Evolutionary conservation across 805 yeast genomes (phyloP).

Genomic region (Starmera amethionina): DNA sequence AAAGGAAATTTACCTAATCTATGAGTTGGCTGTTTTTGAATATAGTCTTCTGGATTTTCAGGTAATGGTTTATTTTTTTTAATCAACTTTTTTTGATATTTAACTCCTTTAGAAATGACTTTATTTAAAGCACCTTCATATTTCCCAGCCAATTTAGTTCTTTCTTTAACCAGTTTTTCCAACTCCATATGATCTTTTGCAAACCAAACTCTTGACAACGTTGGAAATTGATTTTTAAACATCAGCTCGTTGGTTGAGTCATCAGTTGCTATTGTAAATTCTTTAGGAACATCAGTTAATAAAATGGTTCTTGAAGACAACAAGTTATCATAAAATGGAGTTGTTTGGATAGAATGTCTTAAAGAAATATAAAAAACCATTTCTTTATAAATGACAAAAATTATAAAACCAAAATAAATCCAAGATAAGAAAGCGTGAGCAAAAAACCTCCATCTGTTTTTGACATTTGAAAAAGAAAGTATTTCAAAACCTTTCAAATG

Average conservation of each 20-base stretch:
- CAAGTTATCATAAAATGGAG: conserved; percentile 63
- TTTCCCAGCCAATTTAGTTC: conserved; percentile 49
- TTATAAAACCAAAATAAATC: conserved; percentile 57
- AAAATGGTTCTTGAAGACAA: conserved; percentile 65
- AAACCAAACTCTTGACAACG: conserved; percentile 47
- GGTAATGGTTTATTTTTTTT: conserved; percentile 48
- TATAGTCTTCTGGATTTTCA: conserved; percentile 52
- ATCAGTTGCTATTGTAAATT: too few relatives aligned
- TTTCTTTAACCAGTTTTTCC: conserved; percentile 46
- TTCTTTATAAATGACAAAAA: conserved; percentile 65
- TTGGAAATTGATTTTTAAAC: conserved; percentile 53
- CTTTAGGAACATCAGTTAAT: conserved; percentile 49
- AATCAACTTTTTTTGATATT: conserved; percentile 40
- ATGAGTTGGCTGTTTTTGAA: conserved; percentile 81
- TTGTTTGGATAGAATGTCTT: conserved; percentile 64
- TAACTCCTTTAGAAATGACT: conserved; percentile 50
- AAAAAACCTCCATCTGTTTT: conserved; percentile 51
- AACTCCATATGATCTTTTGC: conserved; percentile 56
- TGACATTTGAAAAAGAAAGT: conserved; percentile 53
- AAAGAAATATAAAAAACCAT: conserved; percentile 59
- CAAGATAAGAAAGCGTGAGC: conserved; percentile 74
- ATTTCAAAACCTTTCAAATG: conserved; percentile 49
- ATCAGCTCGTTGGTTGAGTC: conserved; percentile 42
- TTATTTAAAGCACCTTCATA: conserved; percentile 59
- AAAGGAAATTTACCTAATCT: conserved; percentile 51